phyloP scores from a whole-genome alignment of 2,329 filamentous ascomycete genomes.

The Monilinia vaccinii-corymbosi region DNA sequence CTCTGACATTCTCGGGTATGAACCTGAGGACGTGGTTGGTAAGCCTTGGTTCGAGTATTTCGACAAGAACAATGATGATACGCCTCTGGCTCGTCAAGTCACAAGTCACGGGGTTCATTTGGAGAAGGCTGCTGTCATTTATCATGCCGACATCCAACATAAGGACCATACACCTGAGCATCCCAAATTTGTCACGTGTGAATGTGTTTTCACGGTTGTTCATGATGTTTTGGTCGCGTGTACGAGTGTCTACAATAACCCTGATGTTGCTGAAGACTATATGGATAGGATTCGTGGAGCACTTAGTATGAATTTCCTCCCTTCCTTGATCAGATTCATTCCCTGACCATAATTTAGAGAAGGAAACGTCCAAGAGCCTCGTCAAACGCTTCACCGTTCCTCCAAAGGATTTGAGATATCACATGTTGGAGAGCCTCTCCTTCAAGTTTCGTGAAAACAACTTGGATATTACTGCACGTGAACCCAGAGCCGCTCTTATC shows the following conservation, averaged over 20 bases:
- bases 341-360: background rate
- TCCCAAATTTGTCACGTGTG: constrained; percentile 59
- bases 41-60: constrained; percentile 81
- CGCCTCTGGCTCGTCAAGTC: constrained; percentile 59
- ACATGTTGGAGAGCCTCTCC: constrained; percentile 81
- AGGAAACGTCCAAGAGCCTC: background rate
- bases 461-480: constrained; percentile 49
- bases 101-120: constrained; percentile 65
- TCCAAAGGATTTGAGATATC: constrained; percentile 73
- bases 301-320: background rate
- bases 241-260: constrained; percentile 65
- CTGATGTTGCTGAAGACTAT: background rate
- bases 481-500: constrained; percentile 76
- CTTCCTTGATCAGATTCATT: background rate
- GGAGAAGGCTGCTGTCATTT: constrained; percentile 77
- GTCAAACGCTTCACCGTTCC: constrained; percentile 68
- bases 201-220: constrained; percentile 84
- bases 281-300: background rate
- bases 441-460: constrained; percentile 63
- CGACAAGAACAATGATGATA: constrained; percentile 58
- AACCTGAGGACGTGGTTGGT: constrained; percentile 64
- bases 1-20: constrained; percentile 72
- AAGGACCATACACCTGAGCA: constrained; percentile 43
- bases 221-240: constrained; percentile 82
- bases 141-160: constrained; percentile 66